These are phyloP conservation scores for Cordyceps militaris DNA, from an alignment of 2,329 filamentous ascomycete genomes.

Conservation along the genomic window DNA sequence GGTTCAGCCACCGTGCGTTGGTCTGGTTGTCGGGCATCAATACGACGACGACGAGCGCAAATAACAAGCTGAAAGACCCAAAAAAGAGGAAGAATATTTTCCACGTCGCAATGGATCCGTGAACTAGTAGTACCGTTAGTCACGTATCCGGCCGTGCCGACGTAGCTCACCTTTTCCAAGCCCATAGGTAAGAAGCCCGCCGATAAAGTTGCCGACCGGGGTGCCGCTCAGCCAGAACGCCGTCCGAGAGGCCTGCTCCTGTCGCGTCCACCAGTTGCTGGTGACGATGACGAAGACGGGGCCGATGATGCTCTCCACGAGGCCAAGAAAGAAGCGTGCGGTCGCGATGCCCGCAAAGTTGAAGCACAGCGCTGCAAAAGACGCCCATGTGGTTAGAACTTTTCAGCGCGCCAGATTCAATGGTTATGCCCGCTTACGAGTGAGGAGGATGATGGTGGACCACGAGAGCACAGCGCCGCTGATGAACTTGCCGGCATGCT, in stretches of 20 bases:
- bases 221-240: neutral
- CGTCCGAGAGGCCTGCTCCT: neutral
- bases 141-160: too few relatives aligned
- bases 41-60: neutral
- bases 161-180: neutral
- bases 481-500: constrained; percentile 6
- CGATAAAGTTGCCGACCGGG: constrained; percentile 1
- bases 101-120: neutral
- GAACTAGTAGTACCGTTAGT: neutral
- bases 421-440: neutral
- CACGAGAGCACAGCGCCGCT: neutral
- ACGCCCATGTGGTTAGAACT: too few relatives aligned
- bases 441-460: constrained; percentile 1
- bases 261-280: constrained; percentile 1
- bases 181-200: neutral
- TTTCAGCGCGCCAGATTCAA: neutral
- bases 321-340: neutral
- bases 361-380: neutral
- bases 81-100: constrained; percentile 2
- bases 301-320: neutral
- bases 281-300: constrained; percentile 1
- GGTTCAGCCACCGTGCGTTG: neutral
- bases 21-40: constrained; percentile 5
- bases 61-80: neutral
- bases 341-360: neutral